Percentiles rank a stretch among this genome's conserved stretches.
phyloP scores from a whole-genome alignment of 768 basidiomycete species.

The Rossbeevera mucosa region DNA sequence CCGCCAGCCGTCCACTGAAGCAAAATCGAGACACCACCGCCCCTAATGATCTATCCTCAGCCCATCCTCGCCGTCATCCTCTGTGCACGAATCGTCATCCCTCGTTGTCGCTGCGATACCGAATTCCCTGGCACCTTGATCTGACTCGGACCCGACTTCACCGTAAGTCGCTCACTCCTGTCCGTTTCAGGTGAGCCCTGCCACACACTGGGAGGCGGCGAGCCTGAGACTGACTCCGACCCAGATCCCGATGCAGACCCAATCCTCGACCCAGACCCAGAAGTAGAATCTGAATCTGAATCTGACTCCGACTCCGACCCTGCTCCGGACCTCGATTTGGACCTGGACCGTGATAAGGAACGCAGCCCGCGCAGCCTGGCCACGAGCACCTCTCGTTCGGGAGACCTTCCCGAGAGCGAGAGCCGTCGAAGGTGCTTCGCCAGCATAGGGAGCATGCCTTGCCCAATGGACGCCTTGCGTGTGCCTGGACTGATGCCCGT shows the following conservation, averaged over 20 bases:
- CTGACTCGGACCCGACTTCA: constrained; percentile 18
- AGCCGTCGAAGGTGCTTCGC: constrained; percentile 25
- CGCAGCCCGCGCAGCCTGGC: constrained; percentile 23
- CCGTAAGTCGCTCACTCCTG: constrained; percentile 9
- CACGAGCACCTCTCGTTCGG: constrained; percentile 21
- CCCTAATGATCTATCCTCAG: background rate
- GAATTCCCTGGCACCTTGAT: constrained; percentile 27
- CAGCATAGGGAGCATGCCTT: constrained; percentile 29
- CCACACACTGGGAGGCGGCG: constrained; percentile 9
- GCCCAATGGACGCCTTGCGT: constrained; percentile 8
- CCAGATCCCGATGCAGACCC: constrained; percentile 7
- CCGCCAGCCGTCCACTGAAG: background rate
- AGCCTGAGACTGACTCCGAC: constrained; percentile 1
- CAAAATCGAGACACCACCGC: background rate
- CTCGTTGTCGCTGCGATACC: constrained; percentile 23
- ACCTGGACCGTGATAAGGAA: constrained; percentile 12
- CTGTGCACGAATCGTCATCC: constrained; percentile 27
- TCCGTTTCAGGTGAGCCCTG: constrained; percentile 17
- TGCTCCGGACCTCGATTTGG: background rate
- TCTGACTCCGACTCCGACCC: background rate
- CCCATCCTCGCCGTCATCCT: constrained; percentile 16
- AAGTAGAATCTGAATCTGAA: background rate
- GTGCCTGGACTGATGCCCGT: background rate
- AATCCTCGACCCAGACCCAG: background rate
- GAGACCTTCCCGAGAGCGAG: constrained; percentile 16